phyloP scores from a whole-genome alignment of 805 yeast genomes.

The Teunomyces gatunensis region DNA sequence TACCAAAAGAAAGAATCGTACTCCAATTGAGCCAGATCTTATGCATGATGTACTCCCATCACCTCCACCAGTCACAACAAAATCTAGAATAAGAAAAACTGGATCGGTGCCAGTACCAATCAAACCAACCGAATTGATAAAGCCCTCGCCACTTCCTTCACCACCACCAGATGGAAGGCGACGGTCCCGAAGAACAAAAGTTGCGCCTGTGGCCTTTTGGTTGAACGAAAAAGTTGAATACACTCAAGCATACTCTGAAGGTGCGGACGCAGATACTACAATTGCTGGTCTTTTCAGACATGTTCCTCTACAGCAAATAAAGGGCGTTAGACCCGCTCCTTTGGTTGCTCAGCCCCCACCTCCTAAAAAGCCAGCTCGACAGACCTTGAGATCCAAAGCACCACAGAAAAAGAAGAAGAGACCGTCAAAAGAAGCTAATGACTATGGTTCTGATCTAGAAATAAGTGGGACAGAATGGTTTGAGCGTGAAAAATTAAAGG shows the following conservation, averaged over 20 bases:
- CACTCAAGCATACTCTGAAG: slow-evolving; percentile 32
- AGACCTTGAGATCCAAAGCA: slow-evolving; percentile 11
- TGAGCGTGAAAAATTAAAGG: slow-evolving; percentile 34
- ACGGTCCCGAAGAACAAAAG: slow-evolving; percentile 61
- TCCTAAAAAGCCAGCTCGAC: slow-evolving; percentile 15
- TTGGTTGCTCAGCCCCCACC: slow-evolving; percentile 15
- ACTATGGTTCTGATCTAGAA: slow-evolving; percentile 39
- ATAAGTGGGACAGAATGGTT: slow-evolving; percentile 56
- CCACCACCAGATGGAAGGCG: slow-evolving; percentile 52
- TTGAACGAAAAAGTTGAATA: slow-evolving; percentile 75
- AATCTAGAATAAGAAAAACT: slow-evolving; percentile 5
- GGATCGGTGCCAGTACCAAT: background rate
- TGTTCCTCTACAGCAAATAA: slow-evolving; percentile 54
- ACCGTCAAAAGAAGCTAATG: slow-evolving; percentile 15
- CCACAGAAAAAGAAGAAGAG: slow-evolving; percentile 10
- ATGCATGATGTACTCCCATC: slow-evolving; percentile 8
- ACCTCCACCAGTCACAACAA: slow-evolving; percentile 14
- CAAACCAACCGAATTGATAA: background rate
- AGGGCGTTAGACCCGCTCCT: slow-evolving; percentile 54
- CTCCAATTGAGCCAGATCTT: background rate
- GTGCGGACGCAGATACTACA: slow-evolving; percentile 43
- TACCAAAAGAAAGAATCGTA: slow-evolving; percentile 3
- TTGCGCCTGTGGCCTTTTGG: slow-evolving; percentile 81
- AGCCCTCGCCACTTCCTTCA: slow-evolving; percentile 37
- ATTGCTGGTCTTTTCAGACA: slow-evolving; percentile 29